Evolutionary conservation across 805 yeast genomes (phyloP).

Genomic region (Teunomyces lycoperdinae): DNA sequence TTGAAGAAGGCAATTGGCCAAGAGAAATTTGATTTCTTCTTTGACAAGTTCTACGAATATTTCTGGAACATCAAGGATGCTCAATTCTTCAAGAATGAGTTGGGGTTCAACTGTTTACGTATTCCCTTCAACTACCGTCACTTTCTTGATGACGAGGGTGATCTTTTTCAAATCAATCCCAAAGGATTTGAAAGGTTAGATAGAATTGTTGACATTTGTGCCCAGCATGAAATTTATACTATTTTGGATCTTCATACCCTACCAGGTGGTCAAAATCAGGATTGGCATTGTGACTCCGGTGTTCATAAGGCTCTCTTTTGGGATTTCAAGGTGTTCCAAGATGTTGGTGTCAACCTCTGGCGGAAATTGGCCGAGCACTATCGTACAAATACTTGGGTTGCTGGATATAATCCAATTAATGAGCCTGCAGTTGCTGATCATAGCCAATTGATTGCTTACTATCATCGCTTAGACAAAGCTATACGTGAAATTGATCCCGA

Average conservation of each 20-base stretch:
- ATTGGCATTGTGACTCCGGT: constrained; percentile 51
- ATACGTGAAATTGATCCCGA: constrained; percentile 46
- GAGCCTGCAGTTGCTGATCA: constrained; percentile 50
- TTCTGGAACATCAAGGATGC: constrained; percentile 54
- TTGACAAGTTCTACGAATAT: constrained; percentile 51
- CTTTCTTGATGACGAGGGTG: constrained; percentile 45
- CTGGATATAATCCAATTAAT: constrained; percentile 54
- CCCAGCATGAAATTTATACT: constrained; percentile 46
- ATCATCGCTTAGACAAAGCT: constrained; percentile 34
- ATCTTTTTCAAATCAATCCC: constrained; percentile 40
- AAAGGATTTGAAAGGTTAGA: constrained; percentile 47
- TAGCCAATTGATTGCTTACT: constrained; percentile 37
- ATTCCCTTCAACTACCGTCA: constrained; percentile 54
- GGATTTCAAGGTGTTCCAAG: constrained; percentile 50
- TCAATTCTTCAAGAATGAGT: constrained; percentile 36
- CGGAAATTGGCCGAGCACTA: constrained; percentile 43
- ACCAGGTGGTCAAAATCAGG: constrained; percentile 57
- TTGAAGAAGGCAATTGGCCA: constrained; percentile 40
- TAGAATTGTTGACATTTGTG: constrained; percentile 41
- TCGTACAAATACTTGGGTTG: constrained; percentile 46
- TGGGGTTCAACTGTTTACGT: constrained; percentile 46
- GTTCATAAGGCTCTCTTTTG: constrained; percentile 48
- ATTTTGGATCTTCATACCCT: constrained; percentile 48
- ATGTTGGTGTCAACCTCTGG: constrained; percentile 46
- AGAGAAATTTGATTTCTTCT: constrained; percentile 48